Evolutionary conservation across 2,329 filamentous ascomycete species (phyloP).

Genomic region (Dactylellina cionopaga): DNA sequence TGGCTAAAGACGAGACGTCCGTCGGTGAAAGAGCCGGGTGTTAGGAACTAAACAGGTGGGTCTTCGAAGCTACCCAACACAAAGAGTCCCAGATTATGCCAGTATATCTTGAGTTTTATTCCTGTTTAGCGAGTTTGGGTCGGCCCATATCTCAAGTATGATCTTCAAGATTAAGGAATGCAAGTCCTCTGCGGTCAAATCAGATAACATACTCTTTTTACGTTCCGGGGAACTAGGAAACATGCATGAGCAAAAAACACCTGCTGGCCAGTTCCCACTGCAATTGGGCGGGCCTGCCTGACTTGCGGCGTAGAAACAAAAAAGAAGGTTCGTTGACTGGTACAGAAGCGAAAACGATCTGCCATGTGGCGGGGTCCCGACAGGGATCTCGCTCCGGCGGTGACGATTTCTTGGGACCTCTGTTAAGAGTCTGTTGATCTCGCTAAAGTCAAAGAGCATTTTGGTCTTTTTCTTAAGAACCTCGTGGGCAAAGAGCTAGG

Average conservation of each 20-base stretch:
- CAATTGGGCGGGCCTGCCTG: slow-evolving; percentile 21
- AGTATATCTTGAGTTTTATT: slow-evolving; percentile 34
- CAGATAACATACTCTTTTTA: slow-evolving; percentile 14
- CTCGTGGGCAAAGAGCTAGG: slow-evolving; percentile 1
- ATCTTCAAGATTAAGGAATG: slow-evolving; percentile 33
- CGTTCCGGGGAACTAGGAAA: slow-evolving; percentile 29
- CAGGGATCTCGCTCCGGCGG: slow-evolving; percentile 36
- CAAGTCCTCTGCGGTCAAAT: slow-evolving; percentile 16
- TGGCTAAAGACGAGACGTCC: slow-evolving; percentile 43
- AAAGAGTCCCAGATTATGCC: slow-evolving; percentile 21
- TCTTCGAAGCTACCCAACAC: slow-evolving; percentile 39
- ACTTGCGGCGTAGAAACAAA: slow-evolving; percentile 37
- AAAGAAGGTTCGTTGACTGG: slow-evolving; percentile 51
- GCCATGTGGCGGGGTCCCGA: slow-evolving; percentile 51
- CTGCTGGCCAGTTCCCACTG: slow-evolving; percentile 10
- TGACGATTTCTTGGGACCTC: slow-evolving; percentile 50
- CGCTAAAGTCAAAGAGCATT: slow-evolving; percentile 17
- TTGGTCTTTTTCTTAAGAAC: slow-evolving; percentile 4
- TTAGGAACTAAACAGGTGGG: slow-evolving; percentile 48
- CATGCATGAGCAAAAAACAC: slow-evolving; percentile 28
- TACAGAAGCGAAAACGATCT: slow-evolving; percentile 53
- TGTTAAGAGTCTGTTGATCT: slow-evolving; percentile 33
- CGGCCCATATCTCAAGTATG: slow-evolving; percentile 42
- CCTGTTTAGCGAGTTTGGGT: slow-evolving; percentile 25
- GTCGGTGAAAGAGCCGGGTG: slow-evolving; percentile 16